These are phyloP conservation scores for Lathyrus tuberosus DNA, from an alignment of 306 rosid species.

Conservation along the genomic window DNA sequence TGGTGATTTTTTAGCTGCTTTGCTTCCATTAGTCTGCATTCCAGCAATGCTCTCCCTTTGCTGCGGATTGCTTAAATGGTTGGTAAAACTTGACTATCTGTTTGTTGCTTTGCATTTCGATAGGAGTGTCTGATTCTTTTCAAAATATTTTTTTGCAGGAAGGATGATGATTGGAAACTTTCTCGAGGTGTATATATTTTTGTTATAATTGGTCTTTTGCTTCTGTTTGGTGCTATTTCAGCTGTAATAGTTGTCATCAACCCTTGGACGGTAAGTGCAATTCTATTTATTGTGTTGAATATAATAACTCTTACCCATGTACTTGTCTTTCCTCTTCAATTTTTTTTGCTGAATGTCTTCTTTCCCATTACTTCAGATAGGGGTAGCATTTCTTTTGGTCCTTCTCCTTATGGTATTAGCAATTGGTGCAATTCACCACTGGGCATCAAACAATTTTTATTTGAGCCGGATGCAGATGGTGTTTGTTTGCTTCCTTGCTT, in stretches of 20 bases:
- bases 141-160: constrained; percentile 63
- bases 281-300: constrained; percentile 31
- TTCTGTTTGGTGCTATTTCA: constrained; percentile 90
- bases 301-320: constrained; percentile 9
- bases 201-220: constrained; percentile 88
- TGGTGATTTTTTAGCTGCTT: constrained; percentile 96
- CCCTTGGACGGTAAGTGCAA: constrained; percentile 92
- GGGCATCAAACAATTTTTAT: constrained; percentile 99
- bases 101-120: constrained; percentile 31
- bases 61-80: constrained; percentile 95
- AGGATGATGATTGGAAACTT: constrained; percentile 97
- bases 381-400: constrained; percentile 91
- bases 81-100: constrained; percentile 45
- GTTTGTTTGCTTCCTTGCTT: constrained; percentile 93
- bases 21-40: constrained; percentile 91
- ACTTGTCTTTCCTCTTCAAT: constrained; percentile 15
- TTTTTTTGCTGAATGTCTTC: constrained; percentile 27
- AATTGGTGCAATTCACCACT: constrained; percentile 90
- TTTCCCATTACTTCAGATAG: constrained; percentile 64
- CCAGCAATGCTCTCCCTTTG: constrained; percentile 95
- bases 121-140: constrained; percentile 36
- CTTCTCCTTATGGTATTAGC: constrained; percentile 92
- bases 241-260: constrained; percentile 82
- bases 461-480: constrained; percentile 89
- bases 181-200: constrained; percentile 86